phyloP scores from a whole-genome alignment of 305 asterid species.

The Stenogyne calaminthoides region DNA sequence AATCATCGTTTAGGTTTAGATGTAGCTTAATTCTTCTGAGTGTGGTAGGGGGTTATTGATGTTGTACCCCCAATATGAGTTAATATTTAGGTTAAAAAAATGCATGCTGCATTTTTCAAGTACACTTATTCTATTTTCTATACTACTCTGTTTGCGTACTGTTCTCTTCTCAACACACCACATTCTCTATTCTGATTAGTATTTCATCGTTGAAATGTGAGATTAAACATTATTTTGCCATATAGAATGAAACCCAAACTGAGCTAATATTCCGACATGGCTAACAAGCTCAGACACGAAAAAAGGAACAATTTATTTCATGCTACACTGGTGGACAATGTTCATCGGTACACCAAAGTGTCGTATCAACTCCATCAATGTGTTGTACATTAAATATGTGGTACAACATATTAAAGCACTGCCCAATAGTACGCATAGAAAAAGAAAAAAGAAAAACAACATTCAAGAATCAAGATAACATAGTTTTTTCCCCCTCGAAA shows the following conservation, averaged over 20 bases:
- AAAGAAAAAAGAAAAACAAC: too few species aligned
- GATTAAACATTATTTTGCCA: too few species aligned
- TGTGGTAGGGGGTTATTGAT: not conserved
- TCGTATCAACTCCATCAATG: too few species aligned
- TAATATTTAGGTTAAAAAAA: not conserved
- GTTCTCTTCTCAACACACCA: not conserved
- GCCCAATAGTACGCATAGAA: too few species aligned
- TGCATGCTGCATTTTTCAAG: not conserved
- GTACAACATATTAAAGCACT: too few species aligned
- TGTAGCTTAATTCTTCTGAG: not conserved
- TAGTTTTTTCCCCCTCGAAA: not conserved
- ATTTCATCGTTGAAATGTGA: not conserved
- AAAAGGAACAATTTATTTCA: too few species aligned
- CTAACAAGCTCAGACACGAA: too few species aligned
- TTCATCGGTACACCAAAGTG: too few species aligned
- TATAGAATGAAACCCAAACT: too few species aligned
- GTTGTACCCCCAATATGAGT: not conserved
- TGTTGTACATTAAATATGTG: too few species aligned
- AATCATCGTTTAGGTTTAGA: not conserved
- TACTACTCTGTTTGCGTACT: not conserved
- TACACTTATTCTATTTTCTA: not conserved
- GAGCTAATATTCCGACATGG: too few species aligned
- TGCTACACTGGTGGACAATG: too few species aligned
- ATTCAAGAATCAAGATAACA: not conserved
- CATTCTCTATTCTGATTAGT: not conserved